Evolutionary conservation across 2,329 filamentous ascomycete species (phyloP).

Genomic region (Beauveria bassiana): DNA sequence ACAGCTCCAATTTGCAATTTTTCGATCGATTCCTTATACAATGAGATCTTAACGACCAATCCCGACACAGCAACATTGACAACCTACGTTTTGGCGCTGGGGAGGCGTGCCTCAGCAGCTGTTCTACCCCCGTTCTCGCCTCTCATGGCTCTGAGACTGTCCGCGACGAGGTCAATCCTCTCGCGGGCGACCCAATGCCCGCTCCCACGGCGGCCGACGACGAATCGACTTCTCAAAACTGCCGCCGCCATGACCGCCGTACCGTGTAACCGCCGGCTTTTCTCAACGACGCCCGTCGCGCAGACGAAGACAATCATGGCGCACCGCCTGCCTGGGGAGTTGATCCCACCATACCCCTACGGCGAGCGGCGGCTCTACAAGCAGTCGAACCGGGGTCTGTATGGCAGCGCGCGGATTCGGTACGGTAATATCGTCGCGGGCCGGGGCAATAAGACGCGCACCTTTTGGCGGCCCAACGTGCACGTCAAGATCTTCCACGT

Average conservation of each 20-base stretch:
- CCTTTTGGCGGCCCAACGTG: slow-evolving; percentile 66
- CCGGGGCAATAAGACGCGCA: slow-evolving; percentile 61
- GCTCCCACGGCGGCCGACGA: background rate
- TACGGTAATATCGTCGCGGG: slow-evolving; percentile 75
- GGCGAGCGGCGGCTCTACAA: slow-evolving; percentile 66
- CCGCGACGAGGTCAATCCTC: slow-evolving; percentile 8
- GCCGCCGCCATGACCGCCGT: background rate
- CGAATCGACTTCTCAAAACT: background rate
- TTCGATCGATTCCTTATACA: background rate
- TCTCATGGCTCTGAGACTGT: slow-evolving; percentile 7
- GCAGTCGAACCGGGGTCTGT: slow-evolving; percentile 70
- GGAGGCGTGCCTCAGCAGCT: background rate
- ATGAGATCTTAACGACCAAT: background rate
- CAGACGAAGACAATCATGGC: slow-evolving; percentile 34
- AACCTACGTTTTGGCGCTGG: background rate
- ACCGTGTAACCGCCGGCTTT: slow-evolving; percentile 17
- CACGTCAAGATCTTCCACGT: slow-evolving; percentile 61
- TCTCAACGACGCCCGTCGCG: slow-evolving; percentile 29
- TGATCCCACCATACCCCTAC: slow-evolving; percentile 65
- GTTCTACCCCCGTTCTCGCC: background rate
- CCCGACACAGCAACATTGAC: background rate
- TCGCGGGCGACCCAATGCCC: slow-evolving; percentile 1
- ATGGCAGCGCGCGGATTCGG: slow-evolving; percentile 61
- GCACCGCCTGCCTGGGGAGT: slow-evolving; percentile 36
- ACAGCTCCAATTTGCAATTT: background rate